Conservation (phyloP, 2,329 filamentous ascomycete genomes). For the Diaporthe caulivora region DNA sequence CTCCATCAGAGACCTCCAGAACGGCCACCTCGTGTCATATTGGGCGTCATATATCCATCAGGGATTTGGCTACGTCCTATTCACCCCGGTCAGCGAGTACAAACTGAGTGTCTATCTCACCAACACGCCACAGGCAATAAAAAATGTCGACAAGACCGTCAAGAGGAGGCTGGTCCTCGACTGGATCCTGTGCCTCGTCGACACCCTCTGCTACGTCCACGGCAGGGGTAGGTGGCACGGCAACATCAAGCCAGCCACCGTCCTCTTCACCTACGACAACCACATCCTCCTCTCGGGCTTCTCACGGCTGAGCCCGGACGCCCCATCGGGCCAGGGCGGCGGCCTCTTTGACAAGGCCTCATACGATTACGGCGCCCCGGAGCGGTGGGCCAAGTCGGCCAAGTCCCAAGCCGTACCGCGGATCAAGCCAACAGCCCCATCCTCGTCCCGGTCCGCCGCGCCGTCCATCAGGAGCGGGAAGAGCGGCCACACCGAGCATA, state of each 20-base stretch:
- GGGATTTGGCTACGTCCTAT: conserved; percentile 73
- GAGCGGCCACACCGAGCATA: conserved; percentile 45
- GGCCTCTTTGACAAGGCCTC: conserved; percentile 74
- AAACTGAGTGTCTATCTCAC: conserved; percentile 77
- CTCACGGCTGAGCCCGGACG: conserved; percentile 59
- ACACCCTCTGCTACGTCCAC: conserved; percentile 77
- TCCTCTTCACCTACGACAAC: conserved; percentile 75
- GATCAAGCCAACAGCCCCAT: conserved; percentile 49
- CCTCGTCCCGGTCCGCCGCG: conserved; percentile 48
- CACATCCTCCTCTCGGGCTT: conserved; percentile 77
- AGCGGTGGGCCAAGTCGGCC: conserved; percentile 66
- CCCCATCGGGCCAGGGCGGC: conserved; percentile 54
- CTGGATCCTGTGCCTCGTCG: conserved; percentile 81
- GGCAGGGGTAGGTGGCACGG: conserved; percentile 73
- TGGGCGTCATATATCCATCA: conserved; percentile 79
- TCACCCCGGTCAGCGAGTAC: conserved; percentile 75
- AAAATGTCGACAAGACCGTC: conserved; percentile 70
- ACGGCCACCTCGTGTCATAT: conserved; percentile 77
- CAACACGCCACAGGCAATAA: conserved; percentile 71
- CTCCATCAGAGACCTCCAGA: conserved; percentile 68
- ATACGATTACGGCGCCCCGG: conserved; percentile 81
- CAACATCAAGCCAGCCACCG: conserved; percentile 77
- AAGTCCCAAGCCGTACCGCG: conserved; percentile 44
- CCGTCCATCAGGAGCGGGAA: conserved; percentile 52
- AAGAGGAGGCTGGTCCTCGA: conserved; percentile 73